Percentiles rank a stretch among this genome's conserved stretches.
phyloP scores from a whole-genome alignment of 805 yeast species.

The Cyberlindnera amylophila region DNA sequence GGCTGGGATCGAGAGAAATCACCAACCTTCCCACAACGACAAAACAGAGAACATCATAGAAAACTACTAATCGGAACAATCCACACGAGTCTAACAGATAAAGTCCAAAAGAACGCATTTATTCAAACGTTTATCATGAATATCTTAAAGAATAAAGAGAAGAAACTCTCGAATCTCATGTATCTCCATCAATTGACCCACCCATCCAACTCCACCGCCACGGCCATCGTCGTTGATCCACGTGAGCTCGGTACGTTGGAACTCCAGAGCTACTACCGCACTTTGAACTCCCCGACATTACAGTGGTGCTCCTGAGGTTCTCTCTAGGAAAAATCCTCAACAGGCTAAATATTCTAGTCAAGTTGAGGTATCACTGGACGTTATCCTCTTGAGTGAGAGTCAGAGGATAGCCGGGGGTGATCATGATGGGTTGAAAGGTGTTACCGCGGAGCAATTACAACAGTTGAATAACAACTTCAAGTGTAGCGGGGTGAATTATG shows the following conservation, averaged over 20 bases:
- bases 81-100: no score
- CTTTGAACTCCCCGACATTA: slow-evolving; percentile 20
- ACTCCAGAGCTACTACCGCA: slow-evolving; percentile 17
- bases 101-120: no score
- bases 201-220: slow-evolving; percentile 1
- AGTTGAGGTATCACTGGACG: slow-evolving; percentile 31
- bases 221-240: slow-evolving; percentile 14
- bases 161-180: slow-evolving; percentile 18
- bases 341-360: slow-evolving; percentile 17
- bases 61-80: no score
- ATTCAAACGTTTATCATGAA: slow-evolving; percentile 10
- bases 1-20: no score
- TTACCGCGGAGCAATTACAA: slow-evolving; percentile 9
- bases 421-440: not conserved
- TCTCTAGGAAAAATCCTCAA: slow-evolving; percentile 28
- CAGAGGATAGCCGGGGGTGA: slow-evolving; percentile 26
- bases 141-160: slow-evolving; percentile 15
- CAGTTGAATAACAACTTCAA: slow-evolving; percentile 22
- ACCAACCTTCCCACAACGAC: no score
- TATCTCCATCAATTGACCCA: slow-evolving; percentile 14
- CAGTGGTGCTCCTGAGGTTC: slow-evolving; percentile 32
- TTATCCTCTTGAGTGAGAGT: slow-evolving; percentile 30
- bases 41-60: no score
- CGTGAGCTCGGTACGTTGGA: slow-evolving; percentile 8
- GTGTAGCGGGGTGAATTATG: slow-evolving; percentile 18